phyloP scores from a whole-genome alignment of 371 early-diverging fungal genomes.

The Parasitella parasitica region DNA sequence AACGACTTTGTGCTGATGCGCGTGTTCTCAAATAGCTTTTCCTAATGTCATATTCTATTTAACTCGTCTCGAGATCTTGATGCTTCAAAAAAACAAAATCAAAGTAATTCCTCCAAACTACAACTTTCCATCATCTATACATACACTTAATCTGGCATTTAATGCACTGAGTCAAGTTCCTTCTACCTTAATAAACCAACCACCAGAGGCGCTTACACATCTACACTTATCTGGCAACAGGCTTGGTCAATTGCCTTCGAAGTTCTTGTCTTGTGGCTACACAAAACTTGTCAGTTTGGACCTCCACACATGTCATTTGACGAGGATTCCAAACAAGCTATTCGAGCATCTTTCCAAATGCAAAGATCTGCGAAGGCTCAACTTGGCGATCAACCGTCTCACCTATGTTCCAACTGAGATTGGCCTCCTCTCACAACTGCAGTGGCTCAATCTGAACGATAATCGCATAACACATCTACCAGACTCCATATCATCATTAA shows the following conservation, averaged over 20 bases:
- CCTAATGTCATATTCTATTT: conserved; percentile 50
- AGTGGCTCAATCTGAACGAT: conserved; percentile 76
- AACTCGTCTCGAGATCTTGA: conserved; percentile 32
- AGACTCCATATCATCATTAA: conserved; percentile 49
- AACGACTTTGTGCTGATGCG: background rate
- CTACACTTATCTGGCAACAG: conserved; percentile 61
- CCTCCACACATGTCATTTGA: conserved; percentile 61
- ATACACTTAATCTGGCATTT: conserved; percentile 47
- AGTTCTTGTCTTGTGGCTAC: conserved; percentile 48
- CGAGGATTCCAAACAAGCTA: conserved; percentile 20
- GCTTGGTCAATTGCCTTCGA: conserved; percentile 43
- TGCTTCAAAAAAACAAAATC: conserved; percentile 52
- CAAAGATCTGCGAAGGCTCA: conserved; percentile 52
- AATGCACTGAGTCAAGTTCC: conserved; percentile 54
- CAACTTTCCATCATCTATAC: conserved; percentile 30
- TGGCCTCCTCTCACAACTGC: conserved; percentile 50
- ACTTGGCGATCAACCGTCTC: conserved; percentile 66
- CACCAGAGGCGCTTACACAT: conserved; percentile 50
- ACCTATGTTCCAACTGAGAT: conserved; percentile 54
- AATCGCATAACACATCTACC: conserved; percentile 61
- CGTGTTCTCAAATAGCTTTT: conserved; percentile 23
- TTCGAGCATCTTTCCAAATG: conserved; percentile 34
- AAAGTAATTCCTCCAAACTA: conserved; percentile 25
- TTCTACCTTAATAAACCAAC: conserved; percentile 32
- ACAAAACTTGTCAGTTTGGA: conserved; percentile 58